phyloP scores from a whole-genome alignment of 148 eudicot species.

The Arctostaphylos glauca region DNA sequence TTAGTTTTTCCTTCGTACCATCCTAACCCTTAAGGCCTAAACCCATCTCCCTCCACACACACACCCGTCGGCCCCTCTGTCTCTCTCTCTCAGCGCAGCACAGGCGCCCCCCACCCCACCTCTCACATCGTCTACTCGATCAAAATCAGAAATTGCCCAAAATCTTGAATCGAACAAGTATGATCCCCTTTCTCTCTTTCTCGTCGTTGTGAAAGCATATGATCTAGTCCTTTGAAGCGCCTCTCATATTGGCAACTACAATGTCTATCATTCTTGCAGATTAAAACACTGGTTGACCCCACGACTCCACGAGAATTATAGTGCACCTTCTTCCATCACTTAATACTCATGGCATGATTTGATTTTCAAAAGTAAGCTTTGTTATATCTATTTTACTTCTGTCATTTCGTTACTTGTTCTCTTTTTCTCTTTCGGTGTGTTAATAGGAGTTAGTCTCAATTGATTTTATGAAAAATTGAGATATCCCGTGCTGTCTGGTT shows the following conservation, averaged over 20 bases:
- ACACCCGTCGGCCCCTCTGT: too few species aligned
- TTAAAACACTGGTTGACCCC: slow-evolving; percentile 74
- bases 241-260: background rate
- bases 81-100: too few species aligned
- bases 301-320: slow-evolving; percentile 76
- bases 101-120: too few species aligned
- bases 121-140: too few species aligned
- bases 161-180: too few species aligned
- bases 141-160: too few species aligned
- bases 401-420: background rate
- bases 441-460: background rate
- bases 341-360: slow-evolving; percentile 96
- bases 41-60: too few species aligned
- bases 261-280: slow-evolving; percentile 42
- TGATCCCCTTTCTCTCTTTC: too few species aligned
- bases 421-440: background rate
- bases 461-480: background rate
- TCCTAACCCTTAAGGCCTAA: too few species aligned
- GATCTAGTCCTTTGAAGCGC: background rate
- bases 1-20: too few species aligned
- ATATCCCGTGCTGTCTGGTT: background rate
- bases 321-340: slow-evolving; percentile 58
- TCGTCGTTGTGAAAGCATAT: background rate
- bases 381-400: slow-evolving; percentile 1
- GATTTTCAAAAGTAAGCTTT: slow-evolving; percentile 64